A percentile compares a stretch with the other conserved stretches of the same genome.
These are phyloP conservation scores for Marchantia paleacea DNA, from an alignment of 225 moss, liverwort and hornwort genomes.

Conservation along the genomic window DNA sequence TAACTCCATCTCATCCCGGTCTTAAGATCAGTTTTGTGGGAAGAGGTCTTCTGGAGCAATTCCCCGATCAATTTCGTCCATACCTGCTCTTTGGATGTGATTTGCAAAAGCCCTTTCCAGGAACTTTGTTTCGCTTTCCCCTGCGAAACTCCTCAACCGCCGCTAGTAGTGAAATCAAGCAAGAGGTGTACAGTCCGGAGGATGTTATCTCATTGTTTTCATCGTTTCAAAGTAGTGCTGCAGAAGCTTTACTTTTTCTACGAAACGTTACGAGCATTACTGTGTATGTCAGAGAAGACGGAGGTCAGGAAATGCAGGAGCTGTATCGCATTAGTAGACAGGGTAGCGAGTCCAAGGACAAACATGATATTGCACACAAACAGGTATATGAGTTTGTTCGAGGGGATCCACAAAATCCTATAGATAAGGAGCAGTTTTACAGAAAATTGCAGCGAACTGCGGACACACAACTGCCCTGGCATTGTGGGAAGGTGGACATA, in stretches of 20 bases:
- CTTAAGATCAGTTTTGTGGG: slow-evolving; percentile 87
- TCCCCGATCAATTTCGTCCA: slow-evolving; percentile 81
- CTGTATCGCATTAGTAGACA: slow-evolving; percentile 61
- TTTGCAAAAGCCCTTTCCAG: slow-evolving; percentile 73
- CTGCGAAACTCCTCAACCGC: slow-evolving; percentile 64
- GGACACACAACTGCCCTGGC: slow-evolving; percentile 64
- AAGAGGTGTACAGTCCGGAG: slow-evolving; percentile 75
- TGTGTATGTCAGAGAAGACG: slow-evolving; percentile 66
- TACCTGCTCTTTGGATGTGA: slow-evolving; percentile 82
- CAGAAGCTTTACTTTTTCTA: slow-evolving; percentile 77
- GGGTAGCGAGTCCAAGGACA: slow-evolving; percentile 35
- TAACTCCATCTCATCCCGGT: slow-evolving; percentile 86
- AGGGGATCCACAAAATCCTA: slow-evolving; percentile 67
- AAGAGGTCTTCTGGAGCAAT: slow-evolving; percentile 78
- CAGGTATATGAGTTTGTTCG: slow-evolving; percentile 78
- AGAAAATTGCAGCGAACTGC: slow-evolving; percentile 62
- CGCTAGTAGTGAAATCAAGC: slow-evolving; percentile 77
- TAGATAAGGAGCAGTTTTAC: slow-evolving; percentile 85
- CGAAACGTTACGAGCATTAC: slow-evolving; percentile 66
- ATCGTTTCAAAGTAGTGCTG: slow-evolving; percentile 78
- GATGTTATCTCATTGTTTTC: slow-evolving; percentile 73
- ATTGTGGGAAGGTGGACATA: slow-evolving; percentile 65
- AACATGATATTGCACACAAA: slow-evolving; percentile 40
- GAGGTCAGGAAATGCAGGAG: slow-evolving; percentile 62
- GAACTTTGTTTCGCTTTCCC: slow-evolving; percentile 83